A percentile compares a stretch with the other conserved stretches of the same genome.
These are phyloP conservation scores for Coniochaeta prunicola DNA, from an alignment of 2,329 filamentous ascomycete species.

Conservation along the genomic window DNA sequence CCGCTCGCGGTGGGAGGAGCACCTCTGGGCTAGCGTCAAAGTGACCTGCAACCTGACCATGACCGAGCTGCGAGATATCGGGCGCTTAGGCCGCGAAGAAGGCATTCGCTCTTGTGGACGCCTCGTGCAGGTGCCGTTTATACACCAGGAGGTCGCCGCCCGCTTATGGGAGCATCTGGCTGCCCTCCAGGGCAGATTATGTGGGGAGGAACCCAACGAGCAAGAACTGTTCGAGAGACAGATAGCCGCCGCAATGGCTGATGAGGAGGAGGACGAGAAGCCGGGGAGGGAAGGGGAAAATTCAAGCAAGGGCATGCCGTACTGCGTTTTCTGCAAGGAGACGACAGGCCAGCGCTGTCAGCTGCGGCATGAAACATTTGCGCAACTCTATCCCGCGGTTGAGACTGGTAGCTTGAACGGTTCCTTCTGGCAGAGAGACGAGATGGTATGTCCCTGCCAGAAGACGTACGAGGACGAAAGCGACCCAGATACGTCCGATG, in stretches of 20 bases:
- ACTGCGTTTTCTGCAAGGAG: background rate
- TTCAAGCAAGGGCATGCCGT: background rate
- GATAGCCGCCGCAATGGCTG: background rate
- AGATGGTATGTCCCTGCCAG: background rate
- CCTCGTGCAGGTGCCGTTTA: constrained; percentile 15
- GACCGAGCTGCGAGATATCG: constrained; percentile 12
- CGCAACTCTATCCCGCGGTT: background rate
- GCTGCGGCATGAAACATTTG: background rate
- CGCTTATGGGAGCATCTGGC: constrained; percentile 14
- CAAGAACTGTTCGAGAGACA: background rate
- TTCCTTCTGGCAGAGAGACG: background rate
- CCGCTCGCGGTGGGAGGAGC: constrained; percentile 8
- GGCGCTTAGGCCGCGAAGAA: constrained; percentile 7
- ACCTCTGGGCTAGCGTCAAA: constrained; percentile 7
- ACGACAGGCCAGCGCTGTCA: background rate
- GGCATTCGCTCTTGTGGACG: constrained; percentile 11
- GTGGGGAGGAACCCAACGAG: background rate
- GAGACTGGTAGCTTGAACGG: background rate
- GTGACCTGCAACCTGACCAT: constrained; percentile 14
- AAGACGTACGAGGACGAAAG: background rate
- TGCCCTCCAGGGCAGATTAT: background rate
- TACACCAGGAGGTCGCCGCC: constrained; percentile 15
- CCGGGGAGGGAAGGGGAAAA: background rate
- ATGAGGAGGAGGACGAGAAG: background rate
- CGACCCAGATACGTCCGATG: background rate